Percentiles rank a stretch among this genome's conserved stretches.
Conservation (phyloP, 2,329 filamentous ascomycete species). For the Aspergillus melleus region DNA sequence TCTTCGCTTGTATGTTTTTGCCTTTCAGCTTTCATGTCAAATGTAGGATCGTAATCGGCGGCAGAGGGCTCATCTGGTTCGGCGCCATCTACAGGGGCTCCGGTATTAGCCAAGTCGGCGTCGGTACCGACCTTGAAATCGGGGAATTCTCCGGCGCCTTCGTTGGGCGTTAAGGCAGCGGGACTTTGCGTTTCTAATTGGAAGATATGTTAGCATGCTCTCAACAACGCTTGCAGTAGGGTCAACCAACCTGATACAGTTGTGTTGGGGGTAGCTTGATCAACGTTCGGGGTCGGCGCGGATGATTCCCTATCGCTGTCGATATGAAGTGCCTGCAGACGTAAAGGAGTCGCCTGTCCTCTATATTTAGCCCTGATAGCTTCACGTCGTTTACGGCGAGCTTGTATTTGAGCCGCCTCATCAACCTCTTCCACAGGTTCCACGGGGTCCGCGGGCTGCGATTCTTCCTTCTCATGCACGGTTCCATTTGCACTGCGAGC, state of each 20-base stretch:
- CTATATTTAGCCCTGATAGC: conserved; percentile 82
- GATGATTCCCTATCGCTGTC: conserved; percentile 59
- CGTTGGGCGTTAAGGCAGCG: conserved; percentile 50
- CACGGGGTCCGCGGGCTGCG: conserved; percentile 58
- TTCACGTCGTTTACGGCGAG: conserved; percentile 79
- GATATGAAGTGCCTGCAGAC: conserved; percentile 71
- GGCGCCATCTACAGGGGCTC: conserved; percentile 38
- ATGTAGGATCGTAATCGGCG: conserved; percentile 85
- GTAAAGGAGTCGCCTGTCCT: conserved; percentile 67
- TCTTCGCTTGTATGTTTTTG: conserved; percentile 64
- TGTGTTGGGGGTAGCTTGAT: conserved; percentile 41
- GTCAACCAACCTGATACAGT: conserved; percentile 35
- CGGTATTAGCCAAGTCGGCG: conserved; percentile 63
- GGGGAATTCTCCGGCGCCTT: conserved; percentile 52
- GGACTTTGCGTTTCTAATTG: conserved; percentile 39
- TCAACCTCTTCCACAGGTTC: conserved; percentile 77
- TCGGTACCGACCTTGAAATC: conserved; percentile 66
- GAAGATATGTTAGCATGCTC: conserved; percentile 5
- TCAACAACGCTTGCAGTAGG: neutral
- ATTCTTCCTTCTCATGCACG: conserved; percentile 25
- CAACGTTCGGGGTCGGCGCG: conserved; percentile 53
- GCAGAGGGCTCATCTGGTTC: conserved; percentile 80
- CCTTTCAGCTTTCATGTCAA: conserved; percentile 84
- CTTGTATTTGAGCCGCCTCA: conserved; percentile 80
- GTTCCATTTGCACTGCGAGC: conserved; percentile 19